Percentiles rank a stretch among this genome's conserved stretches.
Evolutionary conservation across 441 rosid genomes (phyloP).

Genomic region (Populus tomentosa): DNA sequence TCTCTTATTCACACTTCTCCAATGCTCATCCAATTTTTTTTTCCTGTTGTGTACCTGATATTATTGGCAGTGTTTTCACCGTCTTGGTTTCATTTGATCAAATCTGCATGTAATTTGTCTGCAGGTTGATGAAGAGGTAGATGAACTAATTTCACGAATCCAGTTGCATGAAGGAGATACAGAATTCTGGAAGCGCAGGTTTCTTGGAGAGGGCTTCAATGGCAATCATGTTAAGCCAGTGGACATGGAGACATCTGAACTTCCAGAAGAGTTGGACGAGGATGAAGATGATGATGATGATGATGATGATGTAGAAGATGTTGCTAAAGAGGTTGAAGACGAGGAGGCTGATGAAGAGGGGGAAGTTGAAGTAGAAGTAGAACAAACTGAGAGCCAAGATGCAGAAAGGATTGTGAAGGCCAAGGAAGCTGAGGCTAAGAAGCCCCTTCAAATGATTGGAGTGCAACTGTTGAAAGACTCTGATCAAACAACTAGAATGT

Average conservation of each 20-base stretch:
- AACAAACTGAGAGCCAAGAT: conserved; percentile 61
- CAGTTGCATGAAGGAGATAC: conserved; percentile 93
- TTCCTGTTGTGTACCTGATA: conserved; percentile 5
- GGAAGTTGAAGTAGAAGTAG: conserved; percentile 57
- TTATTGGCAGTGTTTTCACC: neutral
- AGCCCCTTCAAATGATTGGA: conserved; percentile 92
- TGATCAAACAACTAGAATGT: conserved; percentile 41
- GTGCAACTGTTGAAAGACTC: conserved; percentile 87
- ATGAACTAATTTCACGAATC: conserved; percentile 76
- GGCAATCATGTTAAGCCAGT: conserved; percentile 42
- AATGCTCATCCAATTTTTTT: neutral
- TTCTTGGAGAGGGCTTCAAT: conserved; percentile 79
- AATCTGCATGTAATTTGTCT: neutral
- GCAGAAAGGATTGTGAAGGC: conserved; percentile 56
- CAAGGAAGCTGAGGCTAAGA: conserved; percentile 77
- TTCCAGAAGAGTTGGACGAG: conserved; percentile 41
- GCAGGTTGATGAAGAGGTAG: conserved; percentile 87
- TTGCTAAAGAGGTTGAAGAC: conserved; percentile 47
- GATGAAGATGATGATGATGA: conserved; percentile 49
- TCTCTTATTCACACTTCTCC: neutral
- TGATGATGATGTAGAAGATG: conserved; percentile 43
- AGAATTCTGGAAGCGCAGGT: conserved; percentile 93
- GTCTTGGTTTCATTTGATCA: neutral
- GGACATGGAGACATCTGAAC: conserved; percentile 42
- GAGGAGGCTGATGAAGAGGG: conserved; percentile 56